Evolutionary conservation across 2,329 filamentous ascomycete species (phyloP).

Genomic region (Daldinia sp.): DNA sequence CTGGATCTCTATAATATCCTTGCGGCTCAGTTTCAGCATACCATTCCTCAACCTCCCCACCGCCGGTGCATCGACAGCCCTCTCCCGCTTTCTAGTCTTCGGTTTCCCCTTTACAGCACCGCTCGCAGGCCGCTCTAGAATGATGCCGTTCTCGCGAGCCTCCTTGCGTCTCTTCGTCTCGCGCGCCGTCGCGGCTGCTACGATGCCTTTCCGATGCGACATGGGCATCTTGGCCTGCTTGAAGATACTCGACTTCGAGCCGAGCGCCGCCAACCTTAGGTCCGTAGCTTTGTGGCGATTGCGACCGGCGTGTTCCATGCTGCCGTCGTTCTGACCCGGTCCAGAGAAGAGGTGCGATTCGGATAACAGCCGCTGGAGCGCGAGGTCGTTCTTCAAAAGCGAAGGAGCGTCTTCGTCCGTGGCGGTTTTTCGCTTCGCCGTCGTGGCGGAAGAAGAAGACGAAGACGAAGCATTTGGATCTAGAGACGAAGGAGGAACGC

Average conservation of each 20-base stretch:
- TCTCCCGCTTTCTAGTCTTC: constrained; percentile 61
- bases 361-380: constrained; percentile 87
- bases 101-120: constrained; percentile 49
- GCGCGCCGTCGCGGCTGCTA: constrained; percentile 70
- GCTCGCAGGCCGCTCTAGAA: constrained; percentile 74
- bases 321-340: constrained; percentile 50
- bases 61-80: constrained; percentile 78
- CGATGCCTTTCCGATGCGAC: constrained; percentile 86
- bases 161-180: constrained; percentile 81
- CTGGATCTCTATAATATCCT: constrained; percentile 69
- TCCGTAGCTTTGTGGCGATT: constrained; percentile 86
- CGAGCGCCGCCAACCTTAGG: constrained; percentile 83
- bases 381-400: constrained; percentile 91
- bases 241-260: constrained; percentile 80
- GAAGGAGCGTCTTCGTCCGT: constrained; percentile 70
- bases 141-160: constrained; percentile 89
- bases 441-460: constrained; percentile 45
- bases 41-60: constrained; percentile 86
- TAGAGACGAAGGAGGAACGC: constrained; percentile 56
- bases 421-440: constrained; percentile 48
- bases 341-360: constrained; percentile 87
- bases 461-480: constrained; percentile 41
- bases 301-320: constrained; percentile 66
- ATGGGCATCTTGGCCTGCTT: constrained; percentile 91
- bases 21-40: constrained; percentile 77